Evolutionary conservation across 139 green algal genomes (phyloP).

Genomic region (Auxenochlorella protothecoides): DNA sequence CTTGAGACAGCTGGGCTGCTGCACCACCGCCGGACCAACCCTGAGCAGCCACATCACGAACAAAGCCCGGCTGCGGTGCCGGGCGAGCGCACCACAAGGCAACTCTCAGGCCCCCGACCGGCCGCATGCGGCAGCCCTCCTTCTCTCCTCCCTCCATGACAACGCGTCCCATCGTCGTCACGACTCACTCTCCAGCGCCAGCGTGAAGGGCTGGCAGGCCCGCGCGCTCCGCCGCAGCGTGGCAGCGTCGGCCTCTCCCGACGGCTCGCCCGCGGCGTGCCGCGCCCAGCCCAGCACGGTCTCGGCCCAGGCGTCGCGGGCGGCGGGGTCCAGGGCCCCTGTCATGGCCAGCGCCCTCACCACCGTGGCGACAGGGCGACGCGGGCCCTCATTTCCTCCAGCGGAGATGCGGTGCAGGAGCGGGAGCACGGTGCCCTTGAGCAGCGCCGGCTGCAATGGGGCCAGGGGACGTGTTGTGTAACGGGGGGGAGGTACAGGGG

Average conservation of each 20-base stretch:
- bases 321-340: neutral
- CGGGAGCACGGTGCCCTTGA: constrained; percentile 20
- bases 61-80: too few species aligned
- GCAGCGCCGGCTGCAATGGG: constrained; percentile 1
- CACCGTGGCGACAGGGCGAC: constrained; percentile 11
- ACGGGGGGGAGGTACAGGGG: too few species aligned
- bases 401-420: constrained; percentile 27
- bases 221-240: neutral
- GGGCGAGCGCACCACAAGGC: too few species aligned
- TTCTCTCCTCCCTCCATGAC: neutral
- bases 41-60: neutral
- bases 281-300: constrained; percentile 21
- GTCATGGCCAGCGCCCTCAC: constrained; percentile 15
- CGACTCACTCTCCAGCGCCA: too few species aligned
- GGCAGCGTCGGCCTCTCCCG: neutral
- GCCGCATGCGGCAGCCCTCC: neutral
- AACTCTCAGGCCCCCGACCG: too few species aligned
- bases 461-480: too few species aligned
- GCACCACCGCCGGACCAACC: neutral
- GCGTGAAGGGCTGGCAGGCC: too few species aligned
- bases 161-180: too few species aligned
- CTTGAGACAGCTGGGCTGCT: neutral
- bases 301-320: constrained; percentile 23
- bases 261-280: neutral
- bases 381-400: constrained; percentile 2